Base-by-base conservation (phyloP, 768 basidiomycete species). In the Leccinum longicurvipes region DNA sequence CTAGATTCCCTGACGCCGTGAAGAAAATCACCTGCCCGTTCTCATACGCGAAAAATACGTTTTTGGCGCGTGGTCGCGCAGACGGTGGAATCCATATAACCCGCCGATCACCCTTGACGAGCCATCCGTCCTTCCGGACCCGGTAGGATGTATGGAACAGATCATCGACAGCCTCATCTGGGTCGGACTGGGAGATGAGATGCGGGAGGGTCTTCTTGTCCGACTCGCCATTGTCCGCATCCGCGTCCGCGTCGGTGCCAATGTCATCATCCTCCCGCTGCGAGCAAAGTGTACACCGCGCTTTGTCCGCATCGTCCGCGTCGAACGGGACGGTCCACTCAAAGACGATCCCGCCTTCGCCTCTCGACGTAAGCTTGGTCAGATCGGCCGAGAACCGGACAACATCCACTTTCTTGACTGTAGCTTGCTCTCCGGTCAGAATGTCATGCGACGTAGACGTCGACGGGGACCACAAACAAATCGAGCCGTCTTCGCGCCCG, bases 81-180 rank as follows among this genome's bases (percentile, higher is more conserved):
- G 1, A 36, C 0, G 53, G 29, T 7, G 63, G 55, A 0, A 63
- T 7, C 63, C 59, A 64, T 28, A 63, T n/a, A 11, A 66, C 31
- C 15, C 63, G 55, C 12, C 49, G 54, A 3, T 66, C 54, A 5
- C 59, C 63, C 1, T 62, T 27, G 48, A 57, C 57, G 15, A 64
- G 60, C 64, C 60, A 66, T 3, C 63, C 64, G 4, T 63, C 63
- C 51, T 60, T 63, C 3, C 53, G 62, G 8, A 63, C 47, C n/a
- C 53, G 57, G 28, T 56, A 63, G 0, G 61, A 6, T 17, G 57
- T 63, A 27, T 47, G 53, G 3, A 54, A 50, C 21, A 42, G 27
- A 14, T 23, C 4, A 32, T 63, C 61, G 24, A 46, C 6, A 3
- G 23, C 42, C 27, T 63, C 62, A 1, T 50, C 57, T 0, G 58